Conservation (phyloP, 441 rosid species). For the Gossypium trilobum region DNA sequence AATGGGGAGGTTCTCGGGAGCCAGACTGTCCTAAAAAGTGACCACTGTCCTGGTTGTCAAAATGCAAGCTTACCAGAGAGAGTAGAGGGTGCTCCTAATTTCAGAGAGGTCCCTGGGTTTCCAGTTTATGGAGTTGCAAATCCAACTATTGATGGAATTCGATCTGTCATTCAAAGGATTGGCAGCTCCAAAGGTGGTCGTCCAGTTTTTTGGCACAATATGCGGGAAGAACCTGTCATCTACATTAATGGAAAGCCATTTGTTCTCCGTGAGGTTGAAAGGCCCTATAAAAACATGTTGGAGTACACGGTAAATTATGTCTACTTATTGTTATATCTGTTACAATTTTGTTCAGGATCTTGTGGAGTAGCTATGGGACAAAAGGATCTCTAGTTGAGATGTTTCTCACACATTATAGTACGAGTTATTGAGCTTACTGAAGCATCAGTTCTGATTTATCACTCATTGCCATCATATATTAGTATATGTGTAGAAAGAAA, state of each 20-base stretch:
- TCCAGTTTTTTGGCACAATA: slow-evolving; percentile 92
- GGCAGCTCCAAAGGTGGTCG: slow-evolving; percentile 73
- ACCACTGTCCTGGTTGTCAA: slow-evolving; percentile 98
- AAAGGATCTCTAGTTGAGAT: slow-evolving; percentile 2
- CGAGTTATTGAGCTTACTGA: neutral
- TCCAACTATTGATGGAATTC: slow-evolving; percentile 93
- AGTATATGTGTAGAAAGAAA: neutral
- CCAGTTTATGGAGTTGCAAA: slow-evolving; percentile 99
- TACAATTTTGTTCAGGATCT: slow-evolving; percentile 5
- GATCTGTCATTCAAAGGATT: slow-evolving; percentile 72
- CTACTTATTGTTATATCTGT: neutral
- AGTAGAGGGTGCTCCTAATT: slow-evolving; percentile 98
- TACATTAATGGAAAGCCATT: slow-evolving; percentile 95
- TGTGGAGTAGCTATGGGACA: neutral
- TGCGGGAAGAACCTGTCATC: slow-evolving; percentile 99
- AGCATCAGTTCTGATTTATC: neutral
- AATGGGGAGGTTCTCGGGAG: slow-evolving; percentile 95
- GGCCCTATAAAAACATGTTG: slow-evolving; percentile 95
- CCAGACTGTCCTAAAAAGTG: slow-evolving; percentile 95
- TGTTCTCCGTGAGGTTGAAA: slow-evolving; percentile 96
- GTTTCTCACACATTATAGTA: neutral
- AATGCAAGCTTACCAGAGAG: slow-evolving; percentile 67
- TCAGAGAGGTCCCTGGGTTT: slow-evolving; percentile 93
- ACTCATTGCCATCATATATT: neutral
- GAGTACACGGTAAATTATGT: slow-evolving; percentile 70